Evolutionary conservation across 1,284 basidiomycete species (phyloP).

Genomic region (Polyporus tsugae): DNA sequence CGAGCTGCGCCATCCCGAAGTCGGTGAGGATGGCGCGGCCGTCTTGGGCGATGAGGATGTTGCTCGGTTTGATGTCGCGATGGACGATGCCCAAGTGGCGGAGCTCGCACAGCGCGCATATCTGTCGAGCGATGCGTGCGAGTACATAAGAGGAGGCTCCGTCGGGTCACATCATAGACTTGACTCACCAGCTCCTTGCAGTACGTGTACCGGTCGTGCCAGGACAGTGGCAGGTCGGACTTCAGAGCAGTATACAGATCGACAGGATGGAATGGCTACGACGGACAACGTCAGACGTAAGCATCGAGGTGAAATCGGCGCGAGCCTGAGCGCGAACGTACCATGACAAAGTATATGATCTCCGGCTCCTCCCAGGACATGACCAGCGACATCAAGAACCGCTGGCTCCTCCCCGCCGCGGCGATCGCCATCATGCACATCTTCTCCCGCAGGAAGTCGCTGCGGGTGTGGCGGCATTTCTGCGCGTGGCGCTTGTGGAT

Average conservation of each 20-base stretch:
- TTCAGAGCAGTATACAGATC: conserved; percentile 8
- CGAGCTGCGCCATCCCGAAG: conserved; percentile 39
- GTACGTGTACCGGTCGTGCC: conserved; percentile 6
- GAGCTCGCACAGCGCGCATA: conserved; percentile 31
- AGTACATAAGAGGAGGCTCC: background rate
- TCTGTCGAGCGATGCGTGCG: conserved; percentile 14
- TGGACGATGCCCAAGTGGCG: conserved; percentile 30
- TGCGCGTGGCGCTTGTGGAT: conserved; percentile 9
- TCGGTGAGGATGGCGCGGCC: conserved; percentile 36
- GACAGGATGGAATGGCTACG: conserved; percentile 1
- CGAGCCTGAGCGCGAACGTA: conserved; percentile 2
- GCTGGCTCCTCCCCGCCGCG: background rate
- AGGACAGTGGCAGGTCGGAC: background rate
- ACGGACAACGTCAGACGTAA: background rate
- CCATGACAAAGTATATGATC: conserved; percentile 17
- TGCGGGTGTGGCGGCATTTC: background rate
- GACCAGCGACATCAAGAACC: conserved; percentile 12
- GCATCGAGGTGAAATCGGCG: background rate
- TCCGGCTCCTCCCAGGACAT: conserved; percentile 19
- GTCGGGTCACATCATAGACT: no score
- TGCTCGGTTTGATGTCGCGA: conserved; percentile 40
- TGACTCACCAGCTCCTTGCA: conserved; percentile 17
- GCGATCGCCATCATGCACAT: background rate
- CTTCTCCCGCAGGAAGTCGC: conserved; percentile 8
- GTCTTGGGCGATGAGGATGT: conserved; percentile 33